A percentile compares a stretch with the other conserved stretches of the same genome.
These are phyloP conservation scores for Aspergillus bridgeri DNA, from an alignment of 495 filamentous ascomycete genomes.

Conservation along the genomic window DNA sequence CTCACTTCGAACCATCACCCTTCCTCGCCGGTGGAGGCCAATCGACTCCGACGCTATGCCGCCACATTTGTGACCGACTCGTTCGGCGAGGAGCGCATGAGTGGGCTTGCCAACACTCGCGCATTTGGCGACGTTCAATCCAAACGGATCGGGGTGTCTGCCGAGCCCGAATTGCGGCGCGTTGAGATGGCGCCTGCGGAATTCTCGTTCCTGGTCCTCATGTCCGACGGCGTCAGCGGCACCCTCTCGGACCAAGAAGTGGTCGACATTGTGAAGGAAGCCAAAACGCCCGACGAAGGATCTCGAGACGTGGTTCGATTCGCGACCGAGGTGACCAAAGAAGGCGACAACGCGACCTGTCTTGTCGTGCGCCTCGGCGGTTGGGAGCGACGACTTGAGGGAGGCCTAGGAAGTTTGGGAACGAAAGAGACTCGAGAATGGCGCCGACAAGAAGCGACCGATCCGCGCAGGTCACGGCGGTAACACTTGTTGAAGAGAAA, in stretches of 20 bases:
- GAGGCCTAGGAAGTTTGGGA: constrained; percentile 81
- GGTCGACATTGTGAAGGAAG: constrained; percentile 92
- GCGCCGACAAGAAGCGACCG: constrained; percentile 75
- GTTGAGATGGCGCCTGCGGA: constrained; percentile 74
- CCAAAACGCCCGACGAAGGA: constrained; percentile 82
- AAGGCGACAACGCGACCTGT: constrained; percentile 95
- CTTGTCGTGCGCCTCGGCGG: constrained; percentile 87
- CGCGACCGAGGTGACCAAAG: constrained; percentile 75
- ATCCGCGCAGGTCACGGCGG: constrained; percentile 70
- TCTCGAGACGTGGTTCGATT: constrained; percentile 75
- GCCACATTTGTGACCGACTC: constrained; percentile 88
- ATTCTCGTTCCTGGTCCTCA: constrained; percentile 81
- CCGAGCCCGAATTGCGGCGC: constrained; percentile 81
- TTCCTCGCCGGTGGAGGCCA: constrained; percentile 75
- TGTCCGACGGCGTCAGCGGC: constrained; percentile 84
- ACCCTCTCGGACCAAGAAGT: constrained; percentile 87
- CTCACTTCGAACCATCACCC: constrained; percentile 89
- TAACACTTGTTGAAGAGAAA: constrained; percentile 12
- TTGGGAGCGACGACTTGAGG: constrained; percentile 89
- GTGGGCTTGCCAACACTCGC: constrained; percentile 88
- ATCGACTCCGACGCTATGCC: constrained; percentile 79
- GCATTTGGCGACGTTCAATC: constrained; percentile 87
- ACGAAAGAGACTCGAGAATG: constrained; percentile 88
- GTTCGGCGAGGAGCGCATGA: constrained; percentile 95
- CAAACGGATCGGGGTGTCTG: constrained; percentile 89